These are phyloP conservation scores for Colletotrichum acutatum DNA, from an alignment of 2,329 filamentous ascomycete species.

Conservation along the genomic window DNA sequence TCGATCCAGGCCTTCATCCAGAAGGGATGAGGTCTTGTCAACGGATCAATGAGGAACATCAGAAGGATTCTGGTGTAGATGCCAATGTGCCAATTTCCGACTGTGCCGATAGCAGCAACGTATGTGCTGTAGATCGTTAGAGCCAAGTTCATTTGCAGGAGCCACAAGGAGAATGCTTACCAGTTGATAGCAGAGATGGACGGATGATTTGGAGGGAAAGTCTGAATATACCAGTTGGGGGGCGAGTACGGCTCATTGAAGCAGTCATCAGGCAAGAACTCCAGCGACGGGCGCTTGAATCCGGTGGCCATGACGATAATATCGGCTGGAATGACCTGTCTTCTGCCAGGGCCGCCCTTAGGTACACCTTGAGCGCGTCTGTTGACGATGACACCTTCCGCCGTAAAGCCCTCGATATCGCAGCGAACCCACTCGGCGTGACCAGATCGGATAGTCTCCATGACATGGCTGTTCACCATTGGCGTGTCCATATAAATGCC, in stretches of 20 bases:
- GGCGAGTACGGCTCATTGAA: conserved; percentile 80
- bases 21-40: conserved; percentile 75
- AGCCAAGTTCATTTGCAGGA: too few relatives aligned
- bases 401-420: conserved; percentile 76
- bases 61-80: conserved; percentile 88
- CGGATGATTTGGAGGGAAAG: conserved; percentile 80
- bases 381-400: conserved; percentile 76
- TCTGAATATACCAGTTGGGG: conserved; percentile 90
- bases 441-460: conserved; percentile 78
- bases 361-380: conserved; percentile 78
- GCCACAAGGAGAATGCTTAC: conserved; percentile 27
- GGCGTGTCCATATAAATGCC: conserved; percentile 87
- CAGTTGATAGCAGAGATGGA: conserved; percentile 83
- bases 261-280: conserved; percentile 78
- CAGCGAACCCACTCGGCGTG: conserved; percentile 83
- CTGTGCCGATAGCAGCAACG: conserved; percentile 81
- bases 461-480: conserved; percentile 87
- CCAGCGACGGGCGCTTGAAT: conserved; percentile 77
- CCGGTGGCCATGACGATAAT: conserved; percentile 87
- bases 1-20: conserved; percentile 92
- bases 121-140: conserved; percentile 70
- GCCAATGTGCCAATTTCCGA: conserved; percentile 90
- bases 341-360: conserved; percentile 77
- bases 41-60: conserved; percentile 85
- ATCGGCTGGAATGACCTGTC: conserved; percentile 76